Evolutionary conservation across 306 rosid species (phyloP).

Genomic region (Geum urbanum): DNA sequence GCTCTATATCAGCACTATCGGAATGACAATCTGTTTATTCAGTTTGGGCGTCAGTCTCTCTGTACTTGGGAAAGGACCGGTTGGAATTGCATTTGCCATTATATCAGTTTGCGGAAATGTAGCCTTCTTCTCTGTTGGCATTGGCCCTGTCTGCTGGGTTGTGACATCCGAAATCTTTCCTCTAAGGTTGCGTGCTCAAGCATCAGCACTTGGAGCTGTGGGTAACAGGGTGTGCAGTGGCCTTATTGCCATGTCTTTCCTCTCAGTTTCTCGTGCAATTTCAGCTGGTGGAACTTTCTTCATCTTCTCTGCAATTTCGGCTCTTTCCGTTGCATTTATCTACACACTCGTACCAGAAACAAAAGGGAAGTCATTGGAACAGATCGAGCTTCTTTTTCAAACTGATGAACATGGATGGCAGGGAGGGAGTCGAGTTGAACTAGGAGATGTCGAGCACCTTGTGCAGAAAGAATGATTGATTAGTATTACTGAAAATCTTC

Average conservation of each 20-base stretch:
- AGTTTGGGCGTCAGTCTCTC: slow-evolving; percentile 44
- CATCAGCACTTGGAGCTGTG: slow-evolving; percentile 80
- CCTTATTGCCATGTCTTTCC: slow-evolving; percentile 82
- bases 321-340: slow-evolving; percentile 63
- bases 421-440: slow-evolving; percentile 48
- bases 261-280: slow-evolving; percentile 61
- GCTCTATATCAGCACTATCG: slow-evolving; percentile 78
- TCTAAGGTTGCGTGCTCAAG: slow-evolving; percentile 77
- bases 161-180: slow-evolving; percentile 89
- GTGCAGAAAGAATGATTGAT: slow-evolving; percentile 49
- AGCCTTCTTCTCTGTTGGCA: slow-evolving; percentile 90
- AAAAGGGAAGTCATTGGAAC: slow-evolving; percentile 86
- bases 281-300: slow-evolving; percentile 68
- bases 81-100: slow-evolving; percentile 46
- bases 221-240: slow-evolving; percentile 88
- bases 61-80: slow-evolving; percentile 48
- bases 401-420: slow-evolving; percentile 40
- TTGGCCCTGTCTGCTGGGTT: slow-evolving; percentile 97
- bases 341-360: slow-evolving; percentile 73
- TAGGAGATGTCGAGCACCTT: slow-evolving; percentile 82
- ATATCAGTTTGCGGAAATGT: slow-evolving; percentile 81
- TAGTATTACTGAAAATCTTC: background rate
- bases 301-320: slow-evolving; percentile 58
- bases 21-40: slow-evolving; percentile 87
- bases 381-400: slow-evolving; percentile 77